phyloP scores from a whole-genome alignment of 202 grass and related monocot species.

The Digitaria exilis region DNA sequence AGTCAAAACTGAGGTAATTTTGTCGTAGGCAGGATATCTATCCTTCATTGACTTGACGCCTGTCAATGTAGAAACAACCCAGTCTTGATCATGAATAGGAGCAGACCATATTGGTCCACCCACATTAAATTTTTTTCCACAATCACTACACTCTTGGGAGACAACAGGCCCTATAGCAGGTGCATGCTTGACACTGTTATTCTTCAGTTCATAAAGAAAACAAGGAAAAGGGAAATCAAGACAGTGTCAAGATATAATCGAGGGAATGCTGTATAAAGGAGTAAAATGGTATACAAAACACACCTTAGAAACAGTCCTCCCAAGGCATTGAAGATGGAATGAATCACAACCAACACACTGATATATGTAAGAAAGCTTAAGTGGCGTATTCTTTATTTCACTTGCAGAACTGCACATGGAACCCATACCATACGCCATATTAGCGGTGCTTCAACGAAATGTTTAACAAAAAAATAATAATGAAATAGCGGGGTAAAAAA shows the following conservation, averaged over 20 bases:
- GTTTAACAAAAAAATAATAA: constrained; percentile 23
- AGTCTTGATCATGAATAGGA: constrained; percentile 96
- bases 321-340: constrained; percentile 90
- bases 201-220: constrained; percentile 46
- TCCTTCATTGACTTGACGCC: constrained; percentile 69
- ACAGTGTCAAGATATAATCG: not conserved
- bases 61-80: constrained; percentile 79
- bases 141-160: constrained; percentile 82
- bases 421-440: constrained; percentile 22
- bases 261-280: constrained; percentile 8
- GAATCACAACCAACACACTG: constrained; percentile 94
- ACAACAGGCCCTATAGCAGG: constrained; percentile 89
- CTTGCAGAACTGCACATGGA: constrained; percentile 73
- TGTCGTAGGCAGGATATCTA: constrained; percentile 84
- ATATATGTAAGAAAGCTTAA: constrained; percentile 97
- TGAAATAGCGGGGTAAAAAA: not conserved
- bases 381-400: constrained; percentile 85
- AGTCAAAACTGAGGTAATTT: constrained; percentile 80
- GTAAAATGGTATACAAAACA: constrained; percentile 13
- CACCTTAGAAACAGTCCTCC: constrained; percentile 83
- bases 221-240: constrained; percentile 32
- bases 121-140: constrained; percentile 89
- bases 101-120: constrained; percentile 96
- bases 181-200: constrained; percentile 80
- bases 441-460: constrained; percentile 37